These are phyloP conservation scores for Colletotrichum sp. DNA, from an alignment of 2,329 filamentous ascomycete species.

Conservation along the genomic window DNA sequence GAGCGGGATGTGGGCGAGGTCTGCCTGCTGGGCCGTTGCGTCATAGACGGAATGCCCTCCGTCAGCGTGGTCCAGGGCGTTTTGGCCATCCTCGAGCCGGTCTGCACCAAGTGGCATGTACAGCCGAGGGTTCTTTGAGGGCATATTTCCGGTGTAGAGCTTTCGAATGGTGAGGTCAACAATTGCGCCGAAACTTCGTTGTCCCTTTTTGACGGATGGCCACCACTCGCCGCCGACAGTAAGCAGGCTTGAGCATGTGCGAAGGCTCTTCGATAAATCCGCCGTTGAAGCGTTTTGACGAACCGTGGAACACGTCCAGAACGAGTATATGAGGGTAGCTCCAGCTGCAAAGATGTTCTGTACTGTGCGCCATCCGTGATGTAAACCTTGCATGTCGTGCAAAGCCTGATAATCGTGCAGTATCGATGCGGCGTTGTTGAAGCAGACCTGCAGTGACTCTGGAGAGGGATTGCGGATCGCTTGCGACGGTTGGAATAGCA, in stretches of 20 bases:
- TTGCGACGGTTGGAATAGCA: slow-evolving; percentile 42
- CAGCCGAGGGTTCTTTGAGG: slow-evolving; percentile 9
- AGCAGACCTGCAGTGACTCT: slow-evolving; percentile 33
- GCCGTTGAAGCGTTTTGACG: slow-evolving; percentile 25
- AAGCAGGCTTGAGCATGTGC: slow-evolving; percentile 39
- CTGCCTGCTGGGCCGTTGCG: background rate
- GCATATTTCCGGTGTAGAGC: slow-evolving; percentile 13
- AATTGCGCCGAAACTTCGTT: slow-evolving; percentile 32
- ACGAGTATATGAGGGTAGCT: slow-evolving; percentile 41
- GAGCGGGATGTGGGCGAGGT: background rate
- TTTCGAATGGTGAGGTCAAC: slow-evolving; percentile 31
- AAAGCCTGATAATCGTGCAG: slow-evolving; percentile 34
- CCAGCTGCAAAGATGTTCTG: slow-evolving; percentile 42
- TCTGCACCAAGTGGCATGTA: background rate
- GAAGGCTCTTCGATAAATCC: slow-evolving; percentile 24
- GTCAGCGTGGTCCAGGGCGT: background rate
- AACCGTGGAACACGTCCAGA: slow-evolving; percentile 35
- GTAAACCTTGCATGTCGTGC: slow-evolving; percentile 32
- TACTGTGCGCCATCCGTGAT: slow-evolving; percentile 39
- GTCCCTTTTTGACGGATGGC: slow-evolving; percentile 37
- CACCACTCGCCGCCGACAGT: slow-evolving; percentile 46
- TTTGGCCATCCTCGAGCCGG: background rate
- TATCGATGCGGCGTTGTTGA: slow-evolving; percentile 28
- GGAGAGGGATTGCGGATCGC: slow-evolving; percentile 32
- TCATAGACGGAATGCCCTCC: background rate